Evolutionary conservation across 2,329 filamentous ascomycete genomes (phyloP), one percentile per base, ranked within the genome.

Genomic region (Colletotrichum nymphaeae): DNA sequence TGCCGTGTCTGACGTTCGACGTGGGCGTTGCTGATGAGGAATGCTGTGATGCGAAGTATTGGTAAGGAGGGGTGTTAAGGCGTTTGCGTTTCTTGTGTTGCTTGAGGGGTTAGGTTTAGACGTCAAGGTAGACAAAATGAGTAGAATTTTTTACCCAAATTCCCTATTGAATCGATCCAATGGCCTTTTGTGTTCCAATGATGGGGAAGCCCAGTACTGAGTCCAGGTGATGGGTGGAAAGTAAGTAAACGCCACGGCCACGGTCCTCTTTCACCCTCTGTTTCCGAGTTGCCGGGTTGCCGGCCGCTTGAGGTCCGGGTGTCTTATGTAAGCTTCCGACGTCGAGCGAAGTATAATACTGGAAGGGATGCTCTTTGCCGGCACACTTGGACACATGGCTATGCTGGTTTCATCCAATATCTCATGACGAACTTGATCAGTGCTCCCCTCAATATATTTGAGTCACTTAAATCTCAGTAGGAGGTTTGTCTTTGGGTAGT

Each of bases 91-190:
- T 49, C 2, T 8, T 11, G 19, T n/a, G 12, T 65, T 65, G 16
- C n/a, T 58, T 58, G 26, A 4, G 4, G 56, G 30, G 7, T 46
- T 32, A 46, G n/a, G n/a, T 30, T 30, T 60, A 67, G 32, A 70
- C 30, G 30, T 35, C 37, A 42, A 42, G 37, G 37, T 67, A 67
- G 63, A 70, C 63, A 67, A 71, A 67, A 67, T 62, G 56, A 56
- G 32, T 62, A 55, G 46, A 67, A 67, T 5, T 22, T 42, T 57
- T 28, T 35, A 32, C 22, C 22, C 8, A 12, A 9, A 4, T 30
- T 5, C 22, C 32, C 32, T 35, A 1, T 12, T 35, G 32, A 35
- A 35, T 1, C 1, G 11, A 35, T 35, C 11, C 9, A 35, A 35
- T 35, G 32, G 32, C 32, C 11, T 35, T 35, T 35, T 12, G 32